phyloP scores from a whole-genome alignment of 768 basidiomycete genomes.

The Tulasnella sp. region DNA sequence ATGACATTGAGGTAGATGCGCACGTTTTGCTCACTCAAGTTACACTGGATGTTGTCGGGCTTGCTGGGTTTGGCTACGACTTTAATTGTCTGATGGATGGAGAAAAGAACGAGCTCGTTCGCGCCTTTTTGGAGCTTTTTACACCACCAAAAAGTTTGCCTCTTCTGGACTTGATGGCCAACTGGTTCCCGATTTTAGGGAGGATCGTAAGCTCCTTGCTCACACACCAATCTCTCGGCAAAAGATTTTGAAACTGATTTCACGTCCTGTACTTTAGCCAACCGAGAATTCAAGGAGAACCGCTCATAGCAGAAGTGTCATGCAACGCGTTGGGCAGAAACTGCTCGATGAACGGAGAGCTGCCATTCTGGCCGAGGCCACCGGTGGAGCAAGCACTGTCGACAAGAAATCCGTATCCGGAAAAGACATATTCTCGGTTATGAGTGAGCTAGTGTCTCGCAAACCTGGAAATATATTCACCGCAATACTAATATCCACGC shows the following conservation, averaged over 20 bases:
- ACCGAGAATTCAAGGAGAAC: background rate
- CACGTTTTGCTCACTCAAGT: constrained; percentile 15
- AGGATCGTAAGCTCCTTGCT: background rate
- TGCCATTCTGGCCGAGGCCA: background rate
- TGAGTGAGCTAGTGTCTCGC: background rate
- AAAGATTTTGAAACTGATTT: no score
- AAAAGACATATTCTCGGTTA: constrained; percentile 10
- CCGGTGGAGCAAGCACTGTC: background rate
- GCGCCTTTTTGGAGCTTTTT: constrained; percentile 36
- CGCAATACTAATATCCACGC: background rate
- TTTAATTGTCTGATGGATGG: constrained; percentile 37
- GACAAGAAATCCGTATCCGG: background rate
- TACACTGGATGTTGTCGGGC: constrained; percentile 32
- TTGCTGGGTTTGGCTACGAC: constrained; percentile 38
- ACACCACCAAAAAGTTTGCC: background rate
- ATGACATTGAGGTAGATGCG: background rate
- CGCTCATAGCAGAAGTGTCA: background rate
- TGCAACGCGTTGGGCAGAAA: background rate
- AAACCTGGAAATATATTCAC: background rate
- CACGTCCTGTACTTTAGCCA: background rate
- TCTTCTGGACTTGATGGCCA: background rate
- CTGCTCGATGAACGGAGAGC: constrained; percentile 13
- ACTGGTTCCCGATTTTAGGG: background rate
- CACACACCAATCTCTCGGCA: no score
- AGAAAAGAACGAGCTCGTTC: constrained; percentile 36